A percentile compares a stretch with the other conserved stretches of the same genome.
Conservation (phyloP, 2,329 filamentous ascomycete genomes). For the Phyllachora maydis region DNA sequence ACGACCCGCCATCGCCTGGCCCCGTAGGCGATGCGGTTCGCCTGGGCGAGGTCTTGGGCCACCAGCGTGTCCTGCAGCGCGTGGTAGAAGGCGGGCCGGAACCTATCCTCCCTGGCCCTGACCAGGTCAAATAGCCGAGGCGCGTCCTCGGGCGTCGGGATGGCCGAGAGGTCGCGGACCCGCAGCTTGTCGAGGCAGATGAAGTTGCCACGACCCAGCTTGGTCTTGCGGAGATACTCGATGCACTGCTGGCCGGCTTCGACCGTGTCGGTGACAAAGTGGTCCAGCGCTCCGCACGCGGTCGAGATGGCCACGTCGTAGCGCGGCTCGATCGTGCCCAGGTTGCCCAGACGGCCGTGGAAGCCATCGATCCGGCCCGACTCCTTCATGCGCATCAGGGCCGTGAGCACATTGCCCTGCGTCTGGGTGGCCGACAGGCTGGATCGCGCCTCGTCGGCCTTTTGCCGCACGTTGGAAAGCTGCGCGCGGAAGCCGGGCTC, state of each 20-base stretch:
- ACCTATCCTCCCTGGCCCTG: slow-evolving; percentile 69
- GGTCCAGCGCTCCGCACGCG: slow-evolving; percentile 76
- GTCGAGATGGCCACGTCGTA: slow-evolving; percentile 98
- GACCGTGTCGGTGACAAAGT: slow-evolving; percentile 91
- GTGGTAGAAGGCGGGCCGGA: slow-evolving; percentile 83
- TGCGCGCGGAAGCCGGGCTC: slow-evolving; percentile 70
- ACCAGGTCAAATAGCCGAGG: slow-evolving; percentile 87
- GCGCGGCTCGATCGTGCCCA: slow-evolving; percentile 80
- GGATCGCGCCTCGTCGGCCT: slow-evolving; percentile 85
- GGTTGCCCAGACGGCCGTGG: slow-evolving; percentile 81
- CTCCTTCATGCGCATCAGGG: slow-evolving; percentile 84
- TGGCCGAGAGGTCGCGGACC: slow-evolving; percentile 53
- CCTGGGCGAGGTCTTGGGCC: slow-evolving; percentile 80
- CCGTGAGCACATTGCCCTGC: slow-evolving; percentile 77
- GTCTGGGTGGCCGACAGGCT: slow-evolving; percentile 81
- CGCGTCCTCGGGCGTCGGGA: slow-evolving; percentile 80
- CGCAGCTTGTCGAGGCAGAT: slow-evolving; percentile 84
- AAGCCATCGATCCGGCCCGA: slow-evolving; percentile 95
- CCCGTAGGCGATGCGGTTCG: slow-evolving; percentile 91
- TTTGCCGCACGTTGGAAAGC: slow-evolving; percentile 77
- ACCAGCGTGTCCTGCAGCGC: slow-evolving; percentile 91
- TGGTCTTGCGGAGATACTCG: slow-evolving; percentile 92
- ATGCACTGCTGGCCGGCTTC: slow-evolving; percentile 96
- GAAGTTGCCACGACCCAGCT: slow-evolving; percentile 89
- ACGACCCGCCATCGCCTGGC: slow-evolving; percentile 90